A percentile compares a stretch with the other conserved stretches of the same genome.
Conservation (phyloP, 1,139 yeast species). For the Arxiozyma heterogenica region DNA sequence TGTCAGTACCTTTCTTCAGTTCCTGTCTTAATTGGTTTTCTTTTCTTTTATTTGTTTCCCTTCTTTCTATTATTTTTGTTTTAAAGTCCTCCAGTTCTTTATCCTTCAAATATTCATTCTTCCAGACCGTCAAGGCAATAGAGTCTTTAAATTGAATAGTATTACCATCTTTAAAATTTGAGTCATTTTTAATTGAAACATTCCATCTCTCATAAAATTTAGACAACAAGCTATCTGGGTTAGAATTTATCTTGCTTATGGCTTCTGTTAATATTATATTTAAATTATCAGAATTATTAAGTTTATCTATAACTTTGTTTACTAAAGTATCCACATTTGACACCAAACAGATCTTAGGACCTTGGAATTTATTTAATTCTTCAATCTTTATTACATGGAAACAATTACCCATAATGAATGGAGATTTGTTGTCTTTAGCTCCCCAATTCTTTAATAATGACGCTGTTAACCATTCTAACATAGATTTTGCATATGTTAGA, state of each 20-base stretch:
- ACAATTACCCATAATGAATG: conserved; percentile 51
- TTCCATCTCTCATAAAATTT: conserved; percentile 53
- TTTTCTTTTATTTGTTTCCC: conserved; percentile 27
- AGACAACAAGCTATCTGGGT: conserved; percentile 9
- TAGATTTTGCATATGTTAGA: conserved; percentile 72
- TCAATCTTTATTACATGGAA: conserved; percentile 51
- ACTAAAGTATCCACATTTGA: conserved; percentile 49
- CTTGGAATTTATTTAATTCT: conserved; percentile 47
- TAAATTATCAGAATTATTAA: conserved; percentile 57
- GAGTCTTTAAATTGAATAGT: conserved; percentile 16
- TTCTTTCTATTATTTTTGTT: conserved; percentile 36
- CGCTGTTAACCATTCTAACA: conserved; percentile 93
- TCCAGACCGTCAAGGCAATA: conserved; percentile 11
- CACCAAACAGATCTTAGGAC: conserved; percentile 78
- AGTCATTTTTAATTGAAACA: conserved; percentile 32
- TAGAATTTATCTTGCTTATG: neutral
- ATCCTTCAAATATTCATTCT: conserved; percentile 39
- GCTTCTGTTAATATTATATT: conserved; percentile 55
- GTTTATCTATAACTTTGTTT: conserved; percentile 35
- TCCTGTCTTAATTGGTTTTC: conserved; percentile 17
- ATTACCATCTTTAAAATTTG: conserved; percentile 31
- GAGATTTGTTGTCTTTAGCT: conserved; percentile 50
- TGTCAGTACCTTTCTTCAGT: conserved; percentile 11
- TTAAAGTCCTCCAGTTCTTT: conserved; percentile 43
- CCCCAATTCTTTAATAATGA: conserved; percentile 78